Base-by-base conservation (phyloP, 192 early-diverging fungal species). In the Chytriomyces confervae region DNA sequence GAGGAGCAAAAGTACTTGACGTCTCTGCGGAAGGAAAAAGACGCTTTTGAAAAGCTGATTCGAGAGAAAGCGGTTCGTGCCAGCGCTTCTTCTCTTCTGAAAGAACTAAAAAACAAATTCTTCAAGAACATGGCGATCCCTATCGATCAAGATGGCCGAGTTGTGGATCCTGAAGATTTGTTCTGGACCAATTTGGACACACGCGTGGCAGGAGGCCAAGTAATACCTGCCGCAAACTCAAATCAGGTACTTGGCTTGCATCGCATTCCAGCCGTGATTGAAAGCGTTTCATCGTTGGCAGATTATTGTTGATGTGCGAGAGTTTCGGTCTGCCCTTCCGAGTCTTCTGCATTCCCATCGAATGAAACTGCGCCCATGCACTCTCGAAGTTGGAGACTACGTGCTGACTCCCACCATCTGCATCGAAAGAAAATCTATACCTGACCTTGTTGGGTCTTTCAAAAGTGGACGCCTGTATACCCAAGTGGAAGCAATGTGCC, bases 1-100 rank as follows among this genome's bases (percentile, higher is more conserved):
- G 96, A 99, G 81, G 97, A 98, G 82, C 97, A 98, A 82, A 83
- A 88, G 36, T 99, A 96, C 73, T 79, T 99, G 48, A 92, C 92
- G 27, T 81, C 84, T 0, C 90, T 99, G 74, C 85, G 97, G 23
- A 88, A 88, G 57, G 97, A 99, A 80, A 96, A 96, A 79, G 91
- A 95, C 69, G 89, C 97, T 0, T 99, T 99, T 86, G 96, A 98
- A 79, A 92, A 88, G 61, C 77, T 99, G 50, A 97, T 99, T 72
- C 76, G 86, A 18, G 93, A 95, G 72, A 97, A 97, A 84, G 91
- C 92, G 47, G 92, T 91, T 80, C 81, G 83, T 79, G 65, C 50
- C 1, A 27, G 7, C 57, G 48, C 61, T 20, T 29, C 6, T 49
- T 45, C 48, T 13, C n/a, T 36, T 71, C 50, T 66, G 29, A 46